phyloP scores from a whole-genome alignment of 345 rosid genomes.

The Diplotaxis tenuifolia region DNA sequence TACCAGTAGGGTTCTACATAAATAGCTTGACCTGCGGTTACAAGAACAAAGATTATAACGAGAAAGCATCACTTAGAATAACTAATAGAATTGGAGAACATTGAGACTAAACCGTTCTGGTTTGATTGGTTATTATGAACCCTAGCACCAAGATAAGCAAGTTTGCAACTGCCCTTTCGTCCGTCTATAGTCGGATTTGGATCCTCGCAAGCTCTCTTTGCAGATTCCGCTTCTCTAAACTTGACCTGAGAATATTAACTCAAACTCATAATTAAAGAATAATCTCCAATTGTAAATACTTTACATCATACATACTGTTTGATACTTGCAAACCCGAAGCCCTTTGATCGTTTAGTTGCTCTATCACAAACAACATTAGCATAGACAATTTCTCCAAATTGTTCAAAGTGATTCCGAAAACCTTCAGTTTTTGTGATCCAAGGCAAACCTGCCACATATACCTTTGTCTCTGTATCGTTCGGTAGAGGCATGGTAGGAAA shows the following conservation, averaged over 20 bases:
- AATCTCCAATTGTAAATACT: not conserved
- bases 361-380: not conserved
- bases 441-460: slow-evolving; percentile 50
- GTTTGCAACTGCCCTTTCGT: slow-evolving; percentile 54
- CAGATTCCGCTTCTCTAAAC: slow-evolving; percentile 64
- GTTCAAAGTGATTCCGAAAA: slow-evolving; percentile 34
- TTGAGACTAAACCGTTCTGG: slow-evolving; percentile 8
- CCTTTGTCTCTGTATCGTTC: slow-evolving; percentile 11
- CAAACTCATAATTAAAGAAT: not conserved
- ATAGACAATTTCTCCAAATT: slow-evolving; percentile 35
- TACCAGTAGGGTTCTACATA: not conserved
- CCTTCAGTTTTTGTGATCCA: slow-evolving; percentile 45
- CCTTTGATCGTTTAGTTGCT: not conserved
- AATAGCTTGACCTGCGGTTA: not conserved
- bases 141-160: slow-evolving; percentile 45
- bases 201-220: slow-evolving; percentile 56
- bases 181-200: slow-evolving; percentile 64
- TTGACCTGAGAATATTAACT: slow-evolving; percentile 44
- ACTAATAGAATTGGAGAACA: not conserved
- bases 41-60: not conserved
- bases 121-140: not conserved
- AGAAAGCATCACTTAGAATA: not conserved
- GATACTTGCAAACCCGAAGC: not conserved
- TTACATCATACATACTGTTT: not conserved
- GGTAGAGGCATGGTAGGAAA: not conserved